Evolutionary conservation across 257 asterid genomes (phyloP).

Genomic region (Solanum arcanum): DNA sequence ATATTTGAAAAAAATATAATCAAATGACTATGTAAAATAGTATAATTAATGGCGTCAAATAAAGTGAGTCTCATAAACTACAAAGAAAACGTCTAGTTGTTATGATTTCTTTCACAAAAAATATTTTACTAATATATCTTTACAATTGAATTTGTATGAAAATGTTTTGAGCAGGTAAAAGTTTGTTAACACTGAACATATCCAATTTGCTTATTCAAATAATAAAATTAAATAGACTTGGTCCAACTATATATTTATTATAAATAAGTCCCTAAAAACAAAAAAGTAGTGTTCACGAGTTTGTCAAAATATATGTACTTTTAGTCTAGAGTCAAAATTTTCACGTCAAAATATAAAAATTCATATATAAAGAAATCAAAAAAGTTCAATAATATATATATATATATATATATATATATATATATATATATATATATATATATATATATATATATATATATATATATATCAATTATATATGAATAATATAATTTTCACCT

Average conservation of each 20-base stretch:
- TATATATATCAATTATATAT: too few species aligned
- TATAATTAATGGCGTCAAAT: background rate
- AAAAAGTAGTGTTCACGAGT: background rate
- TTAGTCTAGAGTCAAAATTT: too few species aligned
- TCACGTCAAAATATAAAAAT: too few species aligned
- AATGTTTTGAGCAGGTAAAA: background rate
- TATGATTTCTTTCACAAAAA: background rate
- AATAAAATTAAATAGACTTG: background rate
- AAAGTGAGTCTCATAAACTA: background rate
- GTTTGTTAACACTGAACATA: background rate
- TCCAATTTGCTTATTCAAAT: background rate
- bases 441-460: too few species aligned
- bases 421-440: too few species aligned
- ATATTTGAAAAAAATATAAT: background rate
- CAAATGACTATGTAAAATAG: background rate
- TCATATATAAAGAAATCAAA: too few species aligned
- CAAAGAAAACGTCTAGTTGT: background rate
- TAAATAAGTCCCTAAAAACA: background rate
- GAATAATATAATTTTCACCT: too few species aligned
- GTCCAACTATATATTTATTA: background rate
- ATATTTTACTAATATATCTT: background rate
- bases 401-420: too few species aligned
- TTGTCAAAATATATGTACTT: background rate
- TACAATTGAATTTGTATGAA: background rate
- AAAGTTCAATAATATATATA: background rate